phyloP scores from a whole-genome alignment of 129 eudicot species.

The Gnaphalium uliginosum region DNA sequence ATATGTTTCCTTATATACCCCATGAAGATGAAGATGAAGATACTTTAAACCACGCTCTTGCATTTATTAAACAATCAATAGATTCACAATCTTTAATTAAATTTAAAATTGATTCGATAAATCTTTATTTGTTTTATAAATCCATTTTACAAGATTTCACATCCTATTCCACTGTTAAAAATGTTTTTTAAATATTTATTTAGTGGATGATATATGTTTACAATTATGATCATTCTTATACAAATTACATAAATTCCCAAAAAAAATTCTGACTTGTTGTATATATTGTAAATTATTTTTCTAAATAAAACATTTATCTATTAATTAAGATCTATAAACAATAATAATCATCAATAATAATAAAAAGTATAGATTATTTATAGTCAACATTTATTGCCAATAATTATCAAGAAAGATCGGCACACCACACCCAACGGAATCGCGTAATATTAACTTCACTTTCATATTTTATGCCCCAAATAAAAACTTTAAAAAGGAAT shows the following conservation, averaged over 20 bases:
- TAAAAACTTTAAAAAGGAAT: not conserved
- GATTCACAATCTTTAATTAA: not conserved
- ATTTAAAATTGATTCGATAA: slow-evolving; percentile 6
- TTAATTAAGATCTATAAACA: no score
- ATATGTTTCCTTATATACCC: slow-evolving; percentile 7
- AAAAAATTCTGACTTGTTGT: no score
- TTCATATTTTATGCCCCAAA: not conserved
- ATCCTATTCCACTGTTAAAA: not conserved
- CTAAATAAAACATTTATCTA: no score
- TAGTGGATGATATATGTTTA: no score
- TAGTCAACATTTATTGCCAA: not conserved
- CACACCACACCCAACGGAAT: not conserved
- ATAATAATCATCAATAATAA: no score
- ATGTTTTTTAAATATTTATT: no score
- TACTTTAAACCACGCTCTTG: slow-evolving; percentile 28
- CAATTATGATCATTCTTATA: not conserved
- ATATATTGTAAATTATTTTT: no score
- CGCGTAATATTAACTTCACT: not conserved
- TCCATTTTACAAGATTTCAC: slow-evolving; percentile 1
- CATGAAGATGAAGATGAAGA: no score
- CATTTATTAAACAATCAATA: slow-evolving; percentile 12
- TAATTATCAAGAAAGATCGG: not conserved
- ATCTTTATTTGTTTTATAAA: slow-evolving; percentile 5
- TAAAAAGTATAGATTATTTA: no score
- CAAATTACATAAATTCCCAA: no score